Evolutionary conservation across 2,329 filamentous ascomycete species (phyloP), one percentile per base, ranked within the genome.

Genomic region (Pseudogymnoascus sp.): DNA sequence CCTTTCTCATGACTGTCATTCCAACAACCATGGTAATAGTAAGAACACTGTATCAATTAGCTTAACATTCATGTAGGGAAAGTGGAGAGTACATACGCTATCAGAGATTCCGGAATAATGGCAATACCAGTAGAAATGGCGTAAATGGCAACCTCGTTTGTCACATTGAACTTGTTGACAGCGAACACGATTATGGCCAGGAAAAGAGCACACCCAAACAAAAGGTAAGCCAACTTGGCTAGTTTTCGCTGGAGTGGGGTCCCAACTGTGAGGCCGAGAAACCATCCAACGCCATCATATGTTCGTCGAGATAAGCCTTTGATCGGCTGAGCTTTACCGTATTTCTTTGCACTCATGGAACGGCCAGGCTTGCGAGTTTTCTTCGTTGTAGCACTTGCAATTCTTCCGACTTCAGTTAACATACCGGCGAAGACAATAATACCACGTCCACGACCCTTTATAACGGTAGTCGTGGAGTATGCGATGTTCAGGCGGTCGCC

Each of bases 171-270:
- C 31, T 70, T 72, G 64, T 76, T 76, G 16, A 74, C 75, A 14
- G 67, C 72, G 66, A 76, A 76, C 1, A 76, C 75, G 62, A 76
- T 71, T 24, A 76, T 75, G 10, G 75, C 75, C n/a, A 76, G 69
- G 22, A 76, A 59, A 41, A 76, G 70, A 33, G 74, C 86, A 65
- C 85, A 82, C 31, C 79, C 83, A 69, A 89, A 88, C 3, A 89
- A 79, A 6, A 84, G 72, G 43, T 88, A 82, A 22, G 86, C 86
- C 65, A 89, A 79, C 70, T 86, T 85, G 68, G 84, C 85, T 60
- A 89, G 75, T 69, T 85, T 88, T 65, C 83, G 82, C 70, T 88
- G 85, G 38, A 89, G 76, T 1, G 86, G 86, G 16, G 86, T 89
- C 26, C 86, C 86, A 53, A 82, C 81, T 59, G 79, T 82, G 62